Evolutionary conservation across 1,284 basidiomycete genomes (phyloP), one percentile per base, ranked within the genome.

Genomic region (Trametes versicolor): DNA sequence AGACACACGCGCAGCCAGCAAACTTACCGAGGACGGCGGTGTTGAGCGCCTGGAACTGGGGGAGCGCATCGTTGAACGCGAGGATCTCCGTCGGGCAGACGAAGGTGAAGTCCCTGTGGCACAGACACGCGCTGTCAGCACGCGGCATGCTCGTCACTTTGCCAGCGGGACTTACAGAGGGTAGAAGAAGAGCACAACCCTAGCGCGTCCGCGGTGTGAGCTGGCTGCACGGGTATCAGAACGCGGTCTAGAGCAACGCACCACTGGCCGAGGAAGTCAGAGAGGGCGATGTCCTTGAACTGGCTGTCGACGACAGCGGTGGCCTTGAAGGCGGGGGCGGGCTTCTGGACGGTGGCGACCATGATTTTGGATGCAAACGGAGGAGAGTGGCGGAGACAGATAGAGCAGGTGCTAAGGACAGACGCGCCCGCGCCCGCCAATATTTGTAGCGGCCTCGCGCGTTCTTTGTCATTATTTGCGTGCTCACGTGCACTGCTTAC

Each of bases 21-120:
- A 19, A 71, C 85, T n/a, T 63, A 91, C 91, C 90, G 66, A 96
- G 86, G 58, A 97, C 90, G 60, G 83, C 83, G 50, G 93, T 90
- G 78, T 90, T 87, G 71, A 96, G 81, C 63, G 84, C 85, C 61
- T 87, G 82, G 83, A 97, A 95, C 71, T 86, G 82, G 51, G 86
- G 76, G 53, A 96, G 86, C 7, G 93, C 90, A 70, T 93, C 91
- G 78, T 96, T 95, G 86, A 96, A 97, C 1, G 95, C 95, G 51
- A 96, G 87, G 75, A 97, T 96, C 80, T 97, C 95, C 68, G 95
- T 96, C 39, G 95, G 95, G 82, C 95, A 96, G 72, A 96, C 94
- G 74, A 96, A 94, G 54, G 91, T 93, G 77, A 91, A 90, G 74
- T 92, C 90, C 81, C 89, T 90, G 69, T 36, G 39, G 53, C 47